Evolutionary conservation across 208 protist species (phyloP).

Genomic region (Porcisia hertigi): DNA sequence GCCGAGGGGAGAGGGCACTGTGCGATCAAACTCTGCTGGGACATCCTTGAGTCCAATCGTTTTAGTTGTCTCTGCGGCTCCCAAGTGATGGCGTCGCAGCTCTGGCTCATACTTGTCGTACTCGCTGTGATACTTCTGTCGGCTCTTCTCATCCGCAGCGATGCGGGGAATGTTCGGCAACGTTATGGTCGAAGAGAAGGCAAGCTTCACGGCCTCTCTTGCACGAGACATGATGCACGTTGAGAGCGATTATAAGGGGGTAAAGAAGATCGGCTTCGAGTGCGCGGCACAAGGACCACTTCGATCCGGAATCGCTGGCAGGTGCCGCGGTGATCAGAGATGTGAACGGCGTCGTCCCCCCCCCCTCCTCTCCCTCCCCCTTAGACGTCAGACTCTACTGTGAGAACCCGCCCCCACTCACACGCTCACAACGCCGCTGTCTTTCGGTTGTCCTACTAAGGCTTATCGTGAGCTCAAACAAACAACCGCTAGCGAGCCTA

Average conservation of each 20-base stretch:
- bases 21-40: conserved; percentile 64
- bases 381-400: not conserved
- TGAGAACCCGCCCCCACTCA: not conserved
- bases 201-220: not conserved
- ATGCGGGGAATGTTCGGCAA: conserved; percentile 89
- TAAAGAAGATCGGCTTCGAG: not conserved
- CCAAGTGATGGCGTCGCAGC: conserved; percentile 86
- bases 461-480: not conserved
- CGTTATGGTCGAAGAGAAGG: conserved; percentile 34
- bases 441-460: not conserved
- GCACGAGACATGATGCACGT: conserved; percentile 1
- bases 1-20: conserved; percentile 54
- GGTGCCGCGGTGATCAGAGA: not conserved
- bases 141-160: conserved; percentile 68
- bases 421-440: not conserved
- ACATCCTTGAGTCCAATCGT: conserved; percentile 74
- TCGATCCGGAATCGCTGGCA: not conserved
- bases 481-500: not conserved
- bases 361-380: not conserved
- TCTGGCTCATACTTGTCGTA: conserved; percentile 91
- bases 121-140: conserved; percentile 77
- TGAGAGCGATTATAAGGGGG: not conserved
- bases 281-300: not conserved
- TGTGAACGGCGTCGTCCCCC: not conserved
- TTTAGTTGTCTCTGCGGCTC: conserved; percentile 57